phyloP scores from a whole-genome alignment of 306 rosid species.

The Vigna unguiculata region DNA sequence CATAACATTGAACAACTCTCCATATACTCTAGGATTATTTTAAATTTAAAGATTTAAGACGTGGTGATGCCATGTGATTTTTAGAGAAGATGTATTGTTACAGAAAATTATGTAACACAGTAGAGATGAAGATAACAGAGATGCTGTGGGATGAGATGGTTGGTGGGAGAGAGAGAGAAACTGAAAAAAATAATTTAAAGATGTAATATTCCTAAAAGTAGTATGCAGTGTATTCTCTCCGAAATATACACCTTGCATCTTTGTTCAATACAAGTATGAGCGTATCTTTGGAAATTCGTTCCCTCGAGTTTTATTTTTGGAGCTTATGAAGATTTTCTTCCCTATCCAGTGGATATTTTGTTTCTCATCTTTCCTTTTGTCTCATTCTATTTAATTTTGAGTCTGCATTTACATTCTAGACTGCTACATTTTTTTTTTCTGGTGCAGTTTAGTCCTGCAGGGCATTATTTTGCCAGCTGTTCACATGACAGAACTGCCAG shows the following conservation, averaged over 20 bases:
- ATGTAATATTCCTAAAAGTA: background rate
- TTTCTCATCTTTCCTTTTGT: background rate
- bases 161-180: background rate
- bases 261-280: slow-evolving; percentile 10
- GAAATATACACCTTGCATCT: slow-evolving; percentile 1
- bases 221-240: slow-evolving; percentile 18
- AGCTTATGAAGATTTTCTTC: slow-evolving; percentile 9
- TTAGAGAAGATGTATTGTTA: background rate
- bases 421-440: slow-evolving; percentile 29
- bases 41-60: background rate
- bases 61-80: background rate
- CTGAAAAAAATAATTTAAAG: background rate
- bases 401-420: slow-evolving; percentile 8
- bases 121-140: background rate
- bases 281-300: background rate
- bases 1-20: background rate
- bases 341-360: background rate
- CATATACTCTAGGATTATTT: background rate
- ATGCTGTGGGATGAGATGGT: background rate
- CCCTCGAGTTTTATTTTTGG: background rate
- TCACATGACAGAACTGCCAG: slow-evolving; percentile 94
- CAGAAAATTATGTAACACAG: background rate
- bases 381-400: background rate
- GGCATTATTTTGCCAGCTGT: slow-evolving; percentile 88
- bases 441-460: slow-evolving; percentile 85